Evolutionary conservation across 805 yeast species (phyloP).

Genomic region (Candida parachauliodes): DNA sequence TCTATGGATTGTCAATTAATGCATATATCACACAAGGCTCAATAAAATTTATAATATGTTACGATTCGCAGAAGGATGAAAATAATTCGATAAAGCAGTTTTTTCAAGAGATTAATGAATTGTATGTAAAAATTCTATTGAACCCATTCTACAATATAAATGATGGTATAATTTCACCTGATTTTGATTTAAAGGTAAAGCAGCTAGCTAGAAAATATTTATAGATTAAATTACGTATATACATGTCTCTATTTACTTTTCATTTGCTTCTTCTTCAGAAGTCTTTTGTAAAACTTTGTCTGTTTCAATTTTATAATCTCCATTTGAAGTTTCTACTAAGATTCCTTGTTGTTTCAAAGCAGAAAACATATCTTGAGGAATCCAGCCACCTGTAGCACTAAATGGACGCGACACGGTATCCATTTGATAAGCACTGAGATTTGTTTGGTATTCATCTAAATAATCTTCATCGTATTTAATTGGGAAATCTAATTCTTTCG

Average conservation of each 20-base stretch:
- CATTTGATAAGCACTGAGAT: constrained; percentile 64
- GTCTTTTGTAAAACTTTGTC: constrained; percentile 20
- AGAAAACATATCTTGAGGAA: constrained; percentile 90
- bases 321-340: constrained; percentile 52
- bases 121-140: constrained; percentile 79
- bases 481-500: constrained; percentile 49
- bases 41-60: constrained; percentile 66
- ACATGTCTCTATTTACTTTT: constrained; percentile 1
- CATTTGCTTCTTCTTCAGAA: constrained; percentile 1
- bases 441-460: constrained; percentile 52
- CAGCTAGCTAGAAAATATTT: constrained; percentile 73
- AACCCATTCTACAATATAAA: constrained; percentile 83
- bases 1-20: constrained; percentile 77
- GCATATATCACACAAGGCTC: constrained; percentile 89
- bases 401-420: constrained; percentile 72
- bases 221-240: constrained; percentile 27
- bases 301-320: constrained; percentile 35
- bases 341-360: constrained; percentile 65
- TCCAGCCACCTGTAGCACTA: constrained; percentile 91
- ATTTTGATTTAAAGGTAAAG: constrained; percentile 73
- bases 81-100: constrained; percentile 82
- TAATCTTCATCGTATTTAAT: constrained; percentile 56
- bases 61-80: constrained; percentile 31
- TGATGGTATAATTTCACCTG: constrained; percentile 67
- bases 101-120: constrained; percentile 79